Evolutionary conservation across 768 basidiomycete genomes (phyloP).

Genomic region (Sporobolomyces phaffii): DNA sequence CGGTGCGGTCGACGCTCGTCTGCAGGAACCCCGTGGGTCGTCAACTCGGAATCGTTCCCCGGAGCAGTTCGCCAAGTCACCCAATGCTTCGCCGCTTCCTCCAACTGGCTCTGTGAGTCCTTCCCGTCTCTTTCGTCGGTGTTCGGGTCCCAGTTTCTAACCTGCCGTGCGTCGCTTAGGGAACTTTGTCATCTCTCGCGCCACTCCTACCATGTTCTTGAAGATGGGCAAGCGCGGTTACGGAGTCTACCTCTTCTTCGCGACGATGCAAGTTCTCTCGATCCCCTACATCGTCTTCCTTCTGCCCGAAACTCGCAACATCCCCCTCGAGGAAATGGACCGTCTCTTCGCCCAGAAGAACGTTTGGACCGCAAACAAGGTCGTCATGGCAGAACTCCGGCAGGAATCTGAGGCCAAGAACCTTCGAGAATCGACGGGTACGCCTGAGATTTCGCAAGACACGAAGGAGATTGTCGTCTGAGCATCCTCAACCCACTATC

Average conservation of each 20-base stretch:
- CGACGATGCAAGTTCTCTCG: conserved; percentile 44
- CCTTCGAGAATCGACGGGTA: not conserved
- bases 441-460: too few species aligned
- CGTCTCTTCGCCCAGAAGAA: conserved; percentile 27
- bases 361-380: conserved; percentile 30
- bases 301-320: conserved; percentile 51
- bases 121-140: conserved; percentile 43
- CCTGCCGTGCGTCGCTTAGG: not conserved
- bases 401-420: too few species aligned
- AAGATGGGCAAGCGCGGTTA: conserved; percentile 34
- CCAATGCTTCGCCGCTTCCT: conserved; percentile 24
- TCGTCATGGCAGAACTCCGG: conserved; percentile 26
- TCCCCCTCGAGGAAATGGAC: conserved; percentile 52
- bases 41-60: conserved; percentile 52
- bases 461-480: not conserved
- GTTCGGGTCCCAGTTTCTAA: too few species aligned
- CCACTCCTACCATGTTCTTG: conserved; percentile 45
- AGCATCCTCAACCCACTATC: too few species aligned
- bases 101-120: conserved; percentile 14
- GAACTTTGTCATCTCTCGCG: conserved; percentile 44
- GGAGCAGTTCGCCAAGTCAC: conserved; percentile 42
- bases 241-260: conserved; percentile 45
- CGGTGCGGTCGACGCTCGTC: too few species aligned
- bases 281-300: conserved; percentile 51
- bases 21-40: conserved; percentile 54